Conservation (phyloP, 352 stramenopile genomes). For the Globisporangium yorkense region DNA sequence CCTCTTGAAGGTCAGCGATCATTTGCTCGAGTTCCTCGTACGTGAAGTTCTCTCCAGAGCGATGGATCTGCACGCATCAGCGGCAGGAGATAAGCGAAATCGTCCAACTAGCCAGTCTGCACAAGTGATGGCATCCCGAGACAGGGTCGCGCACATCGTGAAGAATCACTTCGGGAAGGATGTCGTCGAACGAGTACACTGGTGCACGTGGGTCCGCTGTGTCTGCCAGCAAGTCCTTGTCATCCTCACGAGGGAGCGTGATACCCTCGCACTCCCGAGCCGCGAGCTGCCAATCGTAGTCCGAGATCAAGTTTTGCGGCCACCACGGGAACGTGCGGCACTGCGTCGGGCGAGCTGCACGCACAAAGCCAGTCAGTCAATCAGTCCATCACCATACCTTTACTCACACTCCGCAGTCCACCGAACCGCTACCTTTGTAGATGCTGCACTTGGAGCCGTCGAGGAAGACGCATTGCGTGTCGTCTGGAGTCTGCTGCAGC, state of each 20-base stretch:
- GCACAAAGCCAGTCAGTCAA: neutral
- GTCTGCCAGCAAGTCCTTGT: too few relatives aligned
- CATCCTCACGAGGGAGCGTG: slow-evolving; percentile 3
- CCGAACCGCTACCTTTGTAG: slow-evolving; percentile 32
- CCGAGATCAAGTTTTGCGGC: slow-evolving; percentile 68
- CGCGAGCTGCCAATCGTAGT: slow-evolving; percentile 73
- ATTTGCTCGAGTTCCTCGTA: slow-evolving; percentile 59
- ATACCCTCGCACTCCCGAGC: slow-evolving; percentile 68
- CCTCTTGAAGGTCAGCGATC: slow-evolving; percentile 46
- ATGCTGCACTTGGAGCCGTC: slow-evolving; percentile 60
- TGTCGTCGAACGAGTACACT: slow-evolving; percentile 34
- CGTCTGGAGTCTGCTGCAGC: slow-evolving; percentile 43
- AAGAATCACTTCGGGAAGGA: slow-evolving; percentile 54
- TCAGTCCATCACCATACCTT: neutral
- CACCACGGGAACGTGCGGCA: slow-evolving; percentile 82
- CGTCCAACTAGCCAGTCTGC: neutral
- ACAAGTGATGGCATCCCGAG: too few relatives aligned
- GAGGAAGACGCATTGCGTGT: slow-evolving; percentile 62
- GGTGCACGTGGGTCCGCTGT: neutral
- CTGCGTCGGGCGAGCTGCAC: slow-evolving; percentile 60
- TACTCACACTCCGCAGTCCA: too few relatives aligned
- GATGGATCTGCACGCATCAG: slow-evolving; percentile 43
- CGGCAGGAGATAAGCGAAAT: neutral
- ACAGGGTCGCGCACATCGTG: slow-evolving; percentile 42
- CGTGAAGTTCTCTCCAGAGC: slow-evolving; percentile 67